These are phyloP conservation scores for Gossypium aridum DNA, from an alignment of 441 rosid genomes.

Conservation along the genomic window DNA sequence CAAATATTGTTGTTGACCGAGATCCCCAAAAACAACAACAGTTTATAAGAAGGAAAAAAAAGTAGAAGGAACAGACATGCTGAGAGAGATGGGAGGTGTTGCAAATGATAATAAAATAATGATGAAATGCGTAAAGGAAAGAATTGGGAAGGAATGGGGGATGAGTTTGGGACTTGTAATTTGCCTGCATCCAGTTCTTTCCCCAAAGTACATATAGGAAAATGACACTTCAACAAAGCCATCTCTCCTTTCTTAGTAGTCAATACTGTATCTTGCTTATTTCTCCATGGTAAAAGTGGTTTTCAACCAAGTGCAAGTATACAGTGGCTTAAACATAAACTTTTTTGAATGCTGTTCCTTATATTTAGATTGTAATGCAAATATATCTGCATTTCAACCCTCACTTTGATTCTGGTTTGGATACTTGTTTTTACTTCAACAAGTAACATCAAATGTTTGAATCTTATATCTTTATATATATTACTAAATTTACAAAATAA, in stretches of 20 bases:
- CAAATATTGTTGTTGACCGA: not conserved
- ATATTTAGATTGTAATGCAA: no score
- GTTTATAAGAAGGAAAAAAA: not conserved
- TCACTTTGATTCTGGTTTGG: no score
- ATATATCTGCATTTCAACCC: no score
- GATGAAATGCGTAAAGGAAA: not conserved
- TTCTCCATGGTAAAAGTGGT: not conserved
- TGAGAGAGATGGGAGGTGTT: slow-evolving; percentile 8
- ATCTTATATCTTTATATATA: no score
- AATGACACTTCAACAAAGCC: slow-evolving; percentile 31
- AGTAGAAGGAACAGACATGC: slow-evolving; percentile 11
- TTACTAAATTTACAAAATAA: no score
- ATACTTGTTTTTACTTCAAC: no score
- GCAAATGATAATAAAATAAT: slow-evolving; percentile 13
- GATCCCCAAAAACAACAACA: not conserved
- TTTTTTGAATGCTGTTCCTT: no score
- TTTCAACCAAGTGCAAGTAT: no score
- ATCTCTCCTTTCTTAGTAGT: not conserved
- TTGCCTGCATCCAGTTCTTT: slow-evolving; percentile 7
- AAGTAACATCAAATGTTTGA: no score
- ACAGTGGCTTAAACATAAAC: no score
- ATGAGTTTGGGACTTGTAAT: not conserved
- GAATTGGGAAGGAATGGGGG: not conserved
- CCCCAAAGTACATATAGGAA: slow-evolving; percentile 31
- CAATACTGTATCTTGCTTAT: not conserved